Base-by-base conservation (phyloP, 768 basidiomycete genomes). In the Termitomyces sp. region DNA sequence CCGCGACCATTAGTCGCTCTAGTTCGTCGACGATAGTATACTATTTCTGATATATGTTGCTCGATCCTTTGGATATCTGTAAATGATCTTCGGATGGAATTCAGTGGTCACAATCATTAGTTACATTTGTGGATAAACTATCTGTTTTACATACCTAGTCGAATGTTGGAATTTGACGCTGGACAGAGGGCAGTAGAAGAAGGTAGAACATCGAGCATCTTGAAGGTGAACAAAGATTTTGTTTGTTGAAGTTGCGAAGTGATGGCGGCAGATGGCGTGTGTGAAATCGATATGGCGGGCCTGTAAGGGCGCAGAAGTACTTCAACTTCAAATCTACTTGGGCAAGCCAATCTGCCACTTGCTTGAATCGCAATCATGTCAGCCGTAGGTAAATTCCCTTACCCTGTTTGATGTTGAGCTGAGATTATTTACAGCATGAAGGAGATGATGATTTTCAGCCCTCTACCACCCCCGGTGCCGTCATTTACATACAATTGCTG, bases 401-500 rank as follows among this genome's bases (percentile, higher is more conserved):
- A 11, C 17, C n/a, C 8, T 40, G 25, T 39, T n/a, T 6, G 19
- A 39, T 25, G 16, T 40, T 28, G n/a, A 43, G 58, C 37, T 61
- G 30, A 46, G 54, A 47, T 44, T 53, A 43, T 40, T 63, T 54
- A 42, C 65, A 79, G 76, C 63, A 79, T 61, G 83, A 89, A 12
- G 88, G 91, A 58, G 80, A 82, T 55, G 86, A 86, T 37, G 89
- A 92, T 65, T 77, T 93, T 58, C 74, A 75, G 50, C 86, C 89
- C 54, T 72, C 82, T 64, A 42, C 65, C 67, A 91, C 91, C 54
- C 87, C 87, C 72, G 90, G 89, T 84, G 56, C 61, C 56, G 62
- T 60, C 32, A 48, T 47, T 44, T 34, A 41, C 34, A 37, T 34
- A 35, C 16, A 39, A 40, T 30, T 42, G 19, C 46, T 21, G 45